Evolutionary conservation across 2,329 filamentous ascomycete genomes (phyloP), one percentile per base, ranked within the genome.

Genomic region (Aspergillus terreus): DNA sequence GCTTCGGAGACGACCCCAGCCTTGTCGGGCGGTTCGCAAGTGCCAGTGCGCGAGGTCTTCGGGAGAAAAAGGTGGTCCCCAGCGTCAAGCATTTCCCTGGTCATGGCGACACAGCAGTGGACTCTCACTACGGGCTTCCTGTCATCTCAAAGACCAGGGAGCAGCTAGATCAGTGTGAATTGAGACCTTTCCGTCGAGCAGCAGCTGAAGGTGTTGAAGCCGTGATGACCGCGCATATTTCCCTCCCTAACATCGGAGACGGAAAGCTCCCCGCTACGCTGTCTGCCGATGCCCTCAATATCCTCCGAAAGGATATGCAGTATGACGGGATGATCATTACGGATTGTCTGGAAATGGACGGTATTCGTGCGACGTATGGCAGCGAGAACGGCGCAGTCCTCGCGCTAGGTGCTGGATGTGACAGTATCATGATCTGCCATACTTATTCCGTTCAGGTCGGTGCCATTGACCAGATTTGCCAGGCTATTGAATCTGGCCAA

Each of bases 71-170:
- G 6, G 61, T 77, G 19, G 60, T 76, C 5, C 68, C 74, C 5
- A 75, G 71, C 48, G 66, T 73, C 1, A 77, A 77, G 56, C 71
- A 76, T 63, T 76, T 77, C 36, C 74, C 73, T 4, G 73, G 74
- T 0, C 73, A 75, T 57, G 72, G 72, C 23, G 70, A 76, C 53
- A 76, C 71, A 0, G 69, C 68, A n/a, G 66, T 74, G 0, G 72
- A 76, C 54, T 76, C 72, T 2, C 73, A 76, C 58, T 70, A 70
- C 60, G 71, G 71, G 1, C 59, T 76, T 19, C 72, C 73, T 0
- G 59, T 71, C 0, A 71, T 76, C 15, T 51, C 56, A 0, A 76
- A 76, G 50, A 65, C 57, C 2, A 63, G 65, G 43, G 65, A 65
- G 21, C 56, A 71, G 21, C 56, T 76, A 19, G 72, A 76, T 46